Evolutionary conservation across 148 eudicot species (phyloP).

Genomic region (Heliamphora exappendiculata): DNA sequence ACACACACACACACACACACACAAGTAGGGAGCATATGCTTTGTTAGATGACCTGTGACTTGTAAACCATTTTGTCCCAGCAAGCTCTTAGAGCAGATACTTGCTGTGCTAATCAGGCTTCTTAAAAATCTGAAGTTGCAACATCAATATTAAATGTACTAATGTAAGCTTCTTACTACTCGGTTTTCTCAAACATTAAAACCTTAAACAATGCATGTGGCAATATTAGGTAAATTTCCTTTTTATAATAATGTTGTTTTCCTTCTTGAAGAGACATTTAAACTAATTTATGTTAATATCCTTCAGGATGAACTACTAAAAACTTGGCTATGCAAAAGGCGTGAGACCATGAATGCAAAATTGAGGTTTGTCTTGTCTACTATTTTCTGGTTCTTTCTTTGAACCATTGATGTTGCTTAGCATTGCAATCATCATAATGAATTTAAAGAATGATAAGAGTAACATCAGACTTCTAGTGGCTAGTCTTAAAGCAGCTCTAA

Average conservation of each 20-base stretch:
- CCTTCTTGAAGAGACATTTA: background rate
- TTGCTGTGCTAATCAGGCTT: slow-evolving; percentile 89
- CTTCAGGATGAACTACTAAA: slow-evolving; percentile 84
- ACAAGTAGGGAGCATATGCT: background rate
- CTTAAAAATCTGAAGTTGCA: slow-evolving; percentile 91
- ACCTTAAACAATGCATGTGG: background rate
- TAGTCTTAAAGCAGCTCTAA: background rate
- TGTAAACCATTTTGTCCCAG: slow-evolving; percentile 7
- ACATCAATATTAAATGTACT: slow-evolving; percentile 86
- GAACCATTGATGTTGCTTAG: background rate
- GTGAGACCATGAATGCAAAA: slow-evolving; percentile 94
- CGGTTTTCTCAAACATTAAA: background rate
- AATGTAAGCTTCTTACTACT: slow-evolving; percentile 45
- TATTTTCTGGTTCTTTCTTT: slow-evolving; percentile 7
- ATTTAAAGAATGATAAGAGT: too few relatives aligned
- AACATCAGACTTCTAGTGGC: background rate
- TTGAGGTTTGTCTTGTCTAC: slow-evolving; percentile 50
- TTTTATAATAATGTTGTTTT: background rate
- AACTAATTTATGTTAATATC: slow-evolving; percentile 2
- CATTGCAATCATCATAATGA: background rate
- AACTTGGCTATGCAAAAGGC: slow-evolving; percentile 85
- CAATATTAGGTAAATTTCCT: background rate
- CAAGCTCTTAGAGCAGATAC: slow-evolving; percentile 92
- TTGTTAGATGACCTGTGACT: background rate
- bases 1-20: too few relatives aligned